Evolutionary conservation across 176 grass and related monocot species (phyloP).

Genomic region (Elaeis guineensis): DNA sequence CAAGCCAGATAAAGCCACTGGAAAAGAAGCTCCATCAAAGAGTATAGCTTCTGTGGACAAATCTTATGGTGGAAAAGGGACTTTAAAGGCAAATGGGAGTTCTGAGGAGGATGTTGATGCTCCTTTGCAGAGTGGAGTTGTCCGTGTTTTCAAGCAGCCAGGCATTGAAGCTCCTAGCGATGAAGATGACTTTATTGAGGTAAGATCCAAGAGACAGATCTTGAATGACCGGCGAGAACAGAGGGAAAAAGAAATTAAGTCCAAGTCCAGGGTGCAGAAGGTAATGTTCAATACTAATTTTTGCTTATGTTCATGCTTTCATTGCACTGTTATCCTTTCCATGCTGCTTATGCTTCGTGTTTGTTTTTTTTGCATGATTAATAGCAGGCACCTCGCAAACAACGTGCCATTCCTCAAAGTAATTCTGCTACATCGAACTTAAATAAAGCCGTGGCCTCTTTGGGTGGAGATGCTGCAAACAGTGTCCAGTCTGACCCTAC

Average conservation of each 20-base stretch:
- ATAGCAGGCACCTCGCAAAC: conserved; percentile 56
- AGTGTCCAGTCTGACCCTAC: conserved; percentile 24
- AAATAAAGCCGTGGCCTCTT: conserved; percentile 31
- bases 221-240: conserved; percentile 84
- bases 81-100: conserved; percentile 23
- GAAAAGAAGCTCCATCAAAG: conserved; percentile 24
- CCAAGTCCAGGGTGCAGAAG: conserved; percentile 71
- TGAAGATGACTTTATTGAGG: conserved; percentile 98
- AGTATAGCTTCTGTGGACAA: conserved; percentile 26
- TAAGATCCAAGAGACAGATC: conserved; percentile 95
- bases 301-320: conserved; percentile 15
- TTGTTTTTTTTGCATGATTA: conserved; percentile 4
- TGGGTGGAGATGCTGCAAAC: conserved; percentile 27
- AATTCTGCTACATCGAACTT: conserved; percentile 31
- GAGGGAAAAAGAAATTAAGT: conserved; percentile 94
- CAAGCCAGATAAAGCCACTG: conserved; percentile 27
- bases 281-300: conserved; percentile 28
- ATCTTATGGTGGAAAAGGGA: conserved; percentile 32
- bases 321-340: neutral
- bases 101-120: conserved; percentile 40
- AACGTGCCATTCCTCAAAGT: conserved; percentile 33
- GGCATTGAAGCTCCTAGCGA: conserved; percentile 84
- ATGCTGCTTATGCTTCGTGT: conserved; percentile 1
- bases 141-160: conserved; percentile 66
- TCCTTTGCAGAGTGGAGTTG: conserved; percentile 53